Evolutionary conservation across 148 eudicot genomes (phyloP).

Genomic region (Euryodendron excelsum): DNA sequence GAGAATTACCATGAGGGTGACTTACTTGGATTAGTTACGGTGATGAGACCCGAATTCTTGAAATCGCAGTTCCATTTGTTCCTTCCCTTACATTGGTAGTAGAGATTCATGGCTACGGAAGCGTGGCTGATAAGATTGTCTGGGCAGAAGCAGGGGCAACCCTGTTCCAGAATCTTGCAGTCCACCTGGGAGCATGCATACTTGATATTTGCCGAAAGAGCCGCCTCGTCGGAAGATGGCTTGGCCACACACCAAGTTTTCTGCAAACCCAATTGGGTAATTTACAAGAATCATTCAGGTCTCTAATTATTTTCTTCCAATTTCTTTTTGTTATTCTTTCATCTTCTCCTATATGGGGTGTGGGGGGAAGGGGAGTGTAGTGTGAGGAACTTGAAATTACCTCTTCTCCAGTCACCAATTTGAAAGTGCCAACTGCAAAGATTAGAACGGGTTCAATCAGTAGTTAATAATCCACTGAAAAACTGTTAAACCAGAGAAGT

Average conservation of each 20-base stretch:
- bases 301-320: too few species aligned
- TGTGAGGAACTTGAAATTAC: constrained; percentile 26
- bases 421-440: constrained; percentile 38
- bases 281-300: too few species aligned
- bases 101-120: constrained; percentile 78
- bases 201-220: constrained; percentile 46
- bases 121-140: constrained; percentile 67
- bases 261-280: constrained; percentile 36
- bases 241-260: constrained; percentile 90
- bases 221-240: constrained; percentile 50
- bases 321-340: too few species aligned
- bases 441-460: background rate
- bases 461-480: too few species aligned
- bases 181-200: constrained; percentile 73
- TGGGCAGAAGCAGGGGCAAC: constrained; percentile 55
- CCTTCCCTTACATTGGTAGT: constrained; percentile 59
- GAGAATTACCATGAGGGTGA: background rate
- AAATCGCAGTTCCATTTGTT: constrained; percentile 68
- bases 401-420: constrained; percentile 34
- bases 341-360: too few species aligned
- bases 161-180: constrained; percentile 47
- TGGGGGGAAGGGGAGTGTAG: background rate
- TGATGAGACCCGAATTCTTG: constrained; percentile 53
- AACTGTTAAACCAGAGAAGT: too few species aligned
- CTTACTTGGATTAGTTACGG: constrained; percentile 73